These are phyloP conservation scores for Endoconidiophora polonica DNA, from an alignment of 2,329 filamentous ascomycete genomes.

Conservation along the genomic window DNA sequence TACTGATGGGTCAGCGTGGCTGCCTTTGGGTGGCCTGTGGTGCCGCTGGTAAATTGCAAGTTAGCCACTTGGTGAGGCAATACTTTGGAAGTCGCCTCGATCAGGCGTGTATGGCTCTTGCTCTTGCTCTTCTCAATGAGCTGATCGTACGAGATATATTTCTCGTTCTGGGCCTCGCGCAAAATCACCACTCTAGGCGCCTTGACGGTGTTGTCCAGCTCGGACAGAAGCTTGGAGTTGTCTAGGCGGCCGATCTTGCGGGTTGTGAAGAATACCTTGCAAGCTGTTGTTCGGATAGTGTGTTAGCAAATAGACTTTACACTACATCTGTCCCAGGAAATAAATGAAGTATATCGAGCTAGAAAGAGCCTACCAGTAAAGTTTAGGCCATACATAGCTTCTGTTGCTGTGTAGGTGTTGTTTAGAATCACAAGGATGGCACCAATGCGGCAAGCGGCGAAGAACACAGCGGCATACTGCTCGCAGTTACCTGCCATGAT, in stretches of 20 bases:
- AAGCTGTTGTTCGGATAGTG: constrained; percentile 29
- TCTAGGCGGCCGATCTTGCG: constrained; percentile 49
- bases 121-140: constrained; percentile 35
- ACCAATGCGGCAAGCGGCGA: constrained; percentile 50
- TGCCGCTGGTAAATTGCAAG: constrained; percentile 61
- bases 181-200: constrained; percentile 41
- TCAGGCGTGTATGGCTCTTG: constrained; percentile 32
- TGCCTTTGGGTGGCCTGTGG: constrained; percentile 56
- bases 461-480: constrained; percentile 65
- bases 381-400: constrained; percentile 53
- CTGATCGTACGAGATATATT: constrained; percentile 43
- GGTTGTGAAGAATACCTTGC: constrained; percentile 58
- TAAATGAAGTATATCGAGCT: background rate
- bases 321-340: no score
- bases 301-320: no score
- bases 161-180: constrained; percentile 35
- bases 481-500: constrained; percentile 68
- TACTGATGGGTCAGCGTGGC: constrained; percentile 59
- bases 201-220: constrained; percentile 30
- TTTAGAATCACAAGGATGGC: constrained; percentile 62
- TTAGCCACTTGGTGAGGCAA: constrained; percentile 54
- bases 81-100: constrained; percentile 36
- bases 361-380: constrained; percentile 40
- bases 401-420: constrained; percentile 62
- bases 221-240: constrained; percentile 40